Percentiles rank a stretch among this genome's conserved stretches.
phyloP scores from a whole-genome alignment of 306 rosid genomes.

The Datisca glomerata region DNA sequence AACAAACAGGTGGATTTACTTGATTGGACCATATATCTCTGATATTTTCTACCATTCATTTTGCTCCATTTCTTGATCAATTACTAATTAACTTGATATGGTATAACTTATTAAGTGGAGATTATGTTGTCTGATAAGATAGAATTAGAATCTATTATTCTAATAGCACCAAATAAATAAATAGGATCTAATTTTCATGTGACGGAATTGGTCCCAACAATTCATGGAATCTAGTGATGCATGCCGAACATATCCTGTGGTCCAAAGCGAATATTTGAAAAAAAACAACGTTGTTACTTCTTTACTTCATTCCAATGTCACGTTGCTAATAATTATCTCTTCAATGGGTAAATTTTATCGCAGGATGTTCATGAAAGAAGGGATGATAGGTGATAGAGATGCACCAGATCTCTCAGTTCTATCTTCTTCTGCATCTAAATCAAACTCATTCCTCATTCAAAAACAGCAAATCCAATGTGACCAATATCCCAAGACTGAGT shows the following conservation, averaged over 20 bases:
- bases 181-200: too few relatives aligned
- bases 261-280: too few relatives aligned
- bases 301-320: neutral
- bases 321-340: neutral
- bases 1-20: constrained; percentile 39
- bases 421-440: constrained; percentile 34
- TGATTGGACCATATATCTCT: too few relatives aligned
- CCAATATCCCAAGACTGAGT: constrained; percentile 44
- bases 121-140: too few relatives aligned
- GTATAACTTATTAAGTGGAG: too few relatives aligned
- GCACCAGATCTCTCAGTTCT: constrained; percentile 39
- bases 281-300: too few relatives aligned
- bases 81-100: neutral
- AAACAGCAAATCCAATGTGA: constrained; percentile 39
- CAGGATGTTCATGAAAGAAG: constrained; percentile 61
- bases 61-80: neutral
- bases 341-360: neutral
- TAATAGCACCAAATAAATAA: too few relatives aligned
- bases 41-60: neutral
- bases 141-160: too few relatives aligned
- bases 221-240: too few relatives aligned
- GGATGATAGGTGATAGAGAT: constrained; percentile 31
- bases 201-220: too few relatives aligned
- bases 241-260: too few relatives aligned
- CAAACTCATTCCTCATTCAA: constrained; percentile 25